Evolutionary conservation across 2,329 filamentous ascomycete genomes (phyloP).

Genomic region (Ambrosiella xylebori): DNA sequence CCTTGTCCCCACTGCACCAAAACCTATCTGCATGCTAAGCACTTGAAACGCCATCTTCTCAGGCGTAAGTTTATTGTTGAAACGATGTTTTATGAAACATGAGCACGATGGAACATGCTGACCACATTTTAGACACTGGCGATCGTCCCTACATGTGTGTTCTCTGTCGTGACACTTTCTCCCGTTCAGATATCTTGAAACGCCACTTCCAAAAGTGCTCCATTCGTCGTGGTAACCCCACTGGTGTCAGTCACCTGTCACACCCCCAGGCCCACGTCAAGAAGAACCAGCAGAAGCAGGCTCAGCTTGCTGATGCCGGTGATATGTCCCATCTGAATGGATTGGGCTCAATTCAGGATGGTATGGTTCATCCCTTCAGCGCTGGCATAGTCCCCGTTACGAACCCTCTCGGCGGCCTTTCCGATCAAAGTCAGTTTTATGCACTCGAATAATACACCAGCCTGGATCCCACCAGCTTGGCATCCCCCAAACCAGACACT

Average conservation of each 20-base stretch:
- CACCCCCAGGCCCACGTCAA: conserved; percentile 82
- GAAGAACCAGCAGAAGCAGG: conserved; percentile 47
- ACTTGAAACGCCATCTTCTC: conserved; percentile 87
- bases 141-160: conserved; percentile 98
- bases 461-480: conserved; percentile 5
- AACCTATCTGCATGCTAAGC: conserved; percentile 93
- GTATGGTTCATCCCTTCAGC: conserved; percentile 39
- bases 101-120: conserved; percentile 17
- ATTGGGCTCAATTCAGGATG: conserved; percentile 38
- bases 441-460: conserved; percentile 4
- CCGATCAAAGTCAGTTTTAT: conserved; percentile 40
- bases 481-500: not conserved
- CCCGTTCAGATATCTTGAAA: conserved; percentile 93
- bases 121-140: conserved; percentile 55
- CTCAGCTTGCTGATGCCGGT: conserved; percentile 33
- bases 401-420: conserved; percentile 42
- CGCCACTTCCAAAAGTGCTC: conserved; percentile 99
- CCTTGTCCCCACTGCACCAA: conserved; percentile 97
- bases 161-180: conserved; percentile 94
- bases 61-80: conserved; percentile 54
- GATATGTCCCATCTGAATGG: conserved; percentile 43
- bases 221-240: conserved; percentile 86
- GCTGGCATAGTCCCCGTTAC: conserved; percentile 34
- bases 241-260: conserved; percentile 82
- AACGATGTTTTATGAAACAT: not conserved